phyloP scores from a whole-genome alignment of 2,329 filamentous ascomycete species.

The Neonectria neomacrospora region DNA sequence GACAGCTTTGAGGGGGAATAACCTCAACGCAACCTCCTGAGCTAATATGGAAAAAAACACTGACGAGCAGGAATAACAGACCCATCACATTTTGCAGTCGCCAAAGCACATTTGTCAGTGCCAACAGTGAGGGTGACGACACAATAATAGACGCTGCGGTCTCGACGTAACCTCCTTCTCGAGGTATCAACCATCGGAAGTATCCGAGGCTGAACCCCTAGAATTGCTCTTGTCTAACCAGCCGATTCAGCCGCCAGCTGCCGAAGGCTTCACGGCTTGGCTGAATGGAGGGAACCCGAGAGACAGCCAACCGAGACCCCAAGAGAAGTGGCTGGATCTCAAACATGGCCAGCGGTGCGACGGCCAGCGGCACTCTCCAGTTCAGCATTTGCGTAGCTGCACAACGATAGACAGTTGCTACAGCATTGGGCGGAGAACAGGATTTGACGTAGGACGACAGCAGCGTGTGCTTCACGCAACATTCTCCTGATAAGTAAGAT shows the following conservation, averaged over 20 bases:
- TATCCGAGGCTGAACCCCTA: not conserved
- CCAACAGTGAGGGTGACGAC: not conserved
- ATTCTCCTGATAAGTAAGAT: conserved; percentile 15
- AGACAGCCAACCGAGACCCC: conserved; percentile 16
- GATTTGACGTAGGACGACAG: conserved; percentile 34
- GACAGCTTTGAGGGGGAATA: not conserved
- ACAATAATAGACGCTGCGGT: not conserved
- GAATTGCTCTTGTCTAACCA: not conserved
- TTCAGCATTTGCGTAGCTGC: conserved; percentile 1
- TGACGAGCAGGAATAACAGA: not conserved
- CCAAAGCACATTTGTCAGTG: not conserved
- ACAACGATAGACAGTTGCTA: conserved; percentile 19
- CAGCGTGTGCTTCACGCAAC: conserved; percentile 23
- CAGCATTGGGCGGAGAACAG: conserved; percentile 14
- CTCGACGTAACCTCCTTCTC: not conserved
- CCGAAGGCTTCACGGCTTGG: conserved; percentile 10
- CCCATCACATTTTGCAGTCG: not conserved
- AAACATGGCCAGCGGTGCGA: conserved; percentile 39
- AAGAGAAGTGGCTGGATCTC: conserved; percentile 26
- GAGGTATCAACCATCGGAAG: not conserved
- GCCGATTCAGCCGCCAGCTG: not conserved
- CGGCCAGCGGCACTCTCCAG: conserved; percentile 13
- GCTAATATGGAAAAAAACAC: not conserved
- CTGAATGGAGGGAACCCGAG: conserved; percentile 16
- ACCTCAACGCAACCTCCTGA: not conserved